Conservation (phyloP, 495 filamentous ascomycete genomes). For the Podospora pseudopauciseta region DNA sequence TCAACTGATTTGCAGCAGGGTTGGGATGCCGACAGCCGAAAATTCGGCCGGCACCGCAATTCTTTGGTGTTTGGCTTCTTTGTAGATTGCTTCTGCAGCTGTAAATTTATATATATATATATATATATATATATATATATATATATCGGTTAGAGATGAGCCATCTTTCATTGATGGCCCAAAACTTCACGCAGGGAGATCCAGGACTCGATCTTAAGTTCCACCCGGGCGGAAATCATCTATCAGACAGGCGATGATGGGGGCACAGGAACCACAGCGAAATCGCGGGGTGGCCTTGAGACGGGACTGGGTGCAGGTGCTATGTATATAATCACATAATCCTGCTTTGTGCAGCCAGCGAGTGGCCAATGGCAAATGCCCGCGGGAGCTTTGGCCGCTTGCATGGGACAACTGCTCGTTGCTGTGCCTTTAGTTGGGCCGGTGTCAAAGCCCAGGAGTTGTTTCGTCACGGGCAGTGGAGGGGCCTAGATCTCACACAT, state of each 20-base stretch:
- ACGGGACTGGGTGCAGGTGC: no score
- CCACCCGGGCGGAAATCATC: not conserved
- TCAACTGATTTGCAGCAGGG: not conserved
- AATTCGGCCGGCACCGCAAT: not conserved
- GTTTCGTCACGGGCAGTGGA: constrained; percentile 5
- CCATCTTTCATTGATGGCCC: not conserved
- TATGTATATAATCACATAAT: not conserved
- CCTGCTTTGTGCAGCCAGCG: not conserved
- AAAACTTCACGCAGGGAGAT: not conserved
- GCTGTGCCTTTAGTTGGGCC: constrained; percentile 15
- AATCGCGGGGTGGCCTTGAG: not conserved
- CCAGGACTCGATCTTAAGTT: not conserved
- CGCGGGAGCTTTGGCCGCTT: no score
- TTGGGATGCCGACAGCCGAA: not conserved
- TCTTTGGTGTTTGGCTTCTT: not conserved
- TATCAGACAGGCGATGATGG: not conserved
- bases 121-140: no score
- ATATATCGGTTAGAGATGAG: no score
- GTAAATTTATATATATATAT: no score
- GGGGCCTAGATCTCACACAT: no score
- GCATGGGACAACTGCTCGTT: not conserved
- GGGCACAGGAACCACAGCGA: not conserved
- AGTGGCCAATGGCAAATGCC: not conserved
- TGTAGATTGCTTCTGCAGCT: no score
- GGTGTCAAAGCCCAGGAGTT: not conserved